Evolutionary conservation across 805 yeast genomes (phyloP).

Genomic region (Metschnikowia gelsemii): DNA sequence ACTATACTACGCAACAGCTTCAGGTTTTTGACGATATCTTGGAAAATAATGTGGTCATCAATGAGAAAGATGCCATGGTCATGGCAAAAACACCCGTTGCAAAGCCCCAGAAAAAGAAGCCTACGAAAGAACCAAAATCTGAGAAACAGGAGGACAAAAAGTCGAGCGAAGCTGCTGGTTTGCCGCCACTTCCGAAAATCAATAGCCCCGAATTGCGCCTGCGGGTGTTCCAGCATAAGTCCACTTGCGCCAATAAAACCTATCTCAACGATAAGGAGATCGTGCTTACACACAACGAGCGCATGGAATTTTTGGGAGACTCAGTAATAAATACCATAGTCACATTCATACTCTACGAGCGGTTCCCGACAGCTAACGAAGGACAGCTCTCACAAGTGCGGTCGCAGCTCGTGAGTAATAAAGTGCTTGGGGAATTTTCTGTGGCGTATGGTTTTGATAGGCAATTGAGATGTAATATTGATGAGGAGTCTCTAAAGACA

Average conservation of each 20-base stretch:
- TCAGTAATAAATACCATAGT: slow-evolving; percentile 73
- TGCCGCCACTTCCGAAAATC: slow-evolving; percentile 74
- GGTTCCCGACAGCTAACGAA: slow-evolving; percentile 71
- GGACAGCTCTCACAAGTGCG: slow-evolving; percentile 77
- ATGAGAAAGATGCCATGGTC: neutral
- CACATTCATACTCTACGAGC: slow-evolving; percentile 62
- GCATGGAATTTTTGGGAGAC: slow-evolving; percentile 90
- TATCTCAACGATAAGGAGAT: slow-evolving; percentile 57
- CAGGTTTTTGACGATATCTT: slow-evolving; percentile 55
- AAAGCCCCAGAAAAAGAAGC: neutral
- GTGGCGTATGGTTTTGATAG: slow-evolving; percentile 64
- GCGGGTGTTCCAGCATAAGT: slow-evolving; percentile 80
- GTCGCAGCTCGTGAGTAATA: slow-evolving; percentile 69
- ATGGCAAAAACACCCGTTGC: neutral
- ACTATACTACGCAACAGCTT: slow-evolving; percentile 49
- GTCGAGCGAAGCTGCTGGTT: neutral
- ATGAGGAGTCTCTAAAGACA: slow-evolving; percentile 41
- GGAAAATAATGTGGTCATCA: slow-evolving; percentile 26
- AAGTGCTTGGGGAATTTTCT: slow-evolving; percentile 69
- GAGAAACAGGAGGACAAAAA: slow-evolving; percentile 2
- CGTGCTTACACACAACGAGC: slow-evolving; percentile 71
- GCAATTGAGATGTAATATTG: slow-evolving; percentile 50
- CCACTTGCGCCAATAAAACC: slow-evolving; percentile 58
- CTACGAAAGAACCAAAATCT: neutral
- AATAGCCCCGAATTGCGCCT: slow-evolving; percentile 55